Evolutionary conservation across 202 grass and related monocot species (phyloP), one percentile per base, ranked within the genome.

Genomic region (Bolboschoenoplectus hybrid): DNA sequence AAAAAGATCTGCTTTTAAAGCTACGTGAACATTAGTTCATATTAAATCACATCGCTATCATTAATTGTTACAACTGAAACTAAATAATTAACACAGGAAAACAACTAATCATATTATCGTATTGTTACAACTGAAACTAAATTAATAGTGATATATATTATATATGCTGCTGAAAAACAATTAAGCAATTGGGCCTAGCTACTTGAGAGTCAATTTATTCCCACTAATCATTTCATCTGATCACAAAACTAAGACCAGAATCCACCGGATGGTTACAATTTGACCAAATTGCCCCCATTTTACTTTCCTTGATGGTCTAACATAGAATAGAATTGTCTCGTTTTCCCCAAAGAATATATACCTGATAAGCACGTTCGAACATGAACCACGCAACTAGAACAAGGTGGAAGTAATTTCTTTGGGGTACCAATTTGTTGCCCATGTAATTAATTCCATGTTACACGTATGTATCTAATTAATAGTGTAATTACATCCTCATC

Each of bases 91-190:
- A 49, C 8, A 20, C 0, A 1, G 43, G 16, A 46, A 9, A 46
- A 72, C 17, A 71, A 46, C 26, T 26, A 5, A 44, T 44, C 36
- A 41, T 34, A 69, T 73, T 47, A 47, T 73, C 14, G 0, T 26
- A 47, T 73, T 49, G n/a, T 46, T 46, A 73, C 69, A 73, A 73
- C 43, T 49, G 69, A 73, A 73, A 49, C 69, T 73, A 73, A 73
- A 73, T 73, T 26, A 73, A 72, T 7, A 71, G 19, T 67, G 36
- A 16, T 67, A 40, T 32, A 3, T 40, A 26, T 26, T 26, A 26
- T 26, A 26, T 26, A 26, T 26, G 26, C 26, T 65, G n/a, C 63
- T 63, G 60, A 63, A 35, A 11, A 7, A 65, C 26, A 26, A 26
- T 26, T 26, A 67, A 63, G 12, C 34, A 40, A 39, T 14, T 19